These are phyloP conservation scores for Arthroderma uncinatum DNA, from an alignment of 2,329 filamentous ascomycete species.

Conservation along the genomic window DNA sequence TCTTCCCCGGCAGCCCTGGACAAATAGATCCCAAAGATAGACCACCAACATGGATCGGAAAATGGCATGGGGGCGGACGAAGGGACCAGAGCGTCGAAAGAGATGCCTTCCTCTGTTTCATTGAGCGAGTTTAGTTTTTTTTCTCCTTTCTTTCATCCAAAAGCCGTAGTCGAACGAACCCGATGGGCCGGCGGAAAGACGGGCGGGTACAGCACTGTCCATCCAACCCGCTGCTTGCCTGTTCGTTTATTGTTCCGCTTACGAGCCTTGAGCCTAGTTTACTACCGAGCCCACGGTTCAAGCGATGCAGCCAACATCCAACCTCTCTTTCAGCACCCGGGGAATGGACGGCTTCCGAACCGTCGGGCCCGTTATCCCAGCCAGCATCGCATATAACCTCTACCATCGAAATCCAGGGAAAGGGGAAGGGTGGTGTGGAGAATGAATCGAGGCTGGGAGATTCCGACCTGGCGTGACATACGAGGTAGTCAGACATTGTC, in stretches of 20 bases:
- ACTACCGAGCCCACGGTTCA: background rate
- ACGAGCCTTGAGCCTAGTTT: too few species aligned
- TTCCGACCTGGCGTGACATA: background rate
- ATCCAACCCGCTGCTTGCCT: background rate
- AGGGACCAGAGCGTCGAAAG: background rate
- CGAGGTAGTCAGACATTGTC: background rate
- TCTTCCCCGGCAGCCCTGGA: background rate
- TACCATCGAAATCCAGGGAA: background rate
- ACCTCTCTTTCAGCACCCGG: background rate
- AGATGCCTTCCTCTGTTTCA: background rate
- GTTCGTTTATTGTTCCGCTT: too few species aligned
- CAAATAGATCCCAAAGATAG: background rate
- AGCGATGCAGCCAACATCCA: background rate
- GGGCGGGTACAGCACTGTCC: background rate
- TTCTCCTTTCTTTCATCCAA: background rate
- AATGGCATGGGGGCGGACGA: background rate
- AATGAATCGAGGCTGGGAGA: background rate
- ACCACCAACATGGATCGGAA: background rate
- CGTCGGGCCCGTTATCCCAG: background rate
- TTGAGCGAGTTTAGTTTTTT: background rate
- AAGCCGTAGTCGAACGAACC: background rate
- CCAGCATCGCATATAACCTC: background rate
- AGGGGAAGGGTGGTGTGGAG: constrained; percentile 3
- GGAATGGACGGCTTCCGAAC: background rate
- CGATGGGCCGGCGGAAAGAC: background rate